Conservation (phyloP, 495 filamentous ascomycete species). For the Podospora sp. region DNA sequence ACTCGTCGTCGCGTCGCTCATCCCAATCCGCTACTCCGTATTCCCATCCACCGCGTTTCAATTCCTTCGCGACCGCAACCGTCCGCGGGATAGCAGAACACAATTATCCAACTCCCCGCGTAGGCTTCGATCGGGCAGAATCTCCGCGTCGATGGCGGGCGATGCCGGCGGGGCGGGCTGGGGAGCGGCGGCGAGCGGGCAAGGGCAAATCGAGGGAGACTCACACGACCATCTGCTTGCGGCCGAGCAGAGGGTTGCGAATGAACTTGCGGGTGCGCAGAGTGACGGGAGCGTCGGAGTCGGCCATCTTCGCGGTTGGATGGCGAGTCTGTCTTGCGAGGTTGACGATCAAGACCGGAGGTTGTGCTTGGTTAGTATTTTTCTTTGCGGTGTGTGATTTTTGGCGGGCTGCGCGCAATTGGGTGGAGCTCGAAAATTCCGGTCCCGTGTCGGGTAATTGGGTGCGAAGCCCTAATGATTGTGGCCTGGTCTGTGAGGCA, state of each 20-base stretch:
- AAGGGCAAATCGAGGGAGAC: constrained; percentile 44
- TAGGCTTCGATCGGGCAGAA: constrained; percentile 3
- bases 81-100: not conserved
- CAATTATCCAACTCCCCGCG: not conserved
- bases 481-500: constrained; percentile 26
- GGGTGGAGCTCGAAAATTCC: constrained; percentile 36
- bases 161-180: constrained; percentile 3
- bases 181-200: constrained; percentile 6
- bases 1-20: not conserved
- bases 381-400: constrained; percentile 28
- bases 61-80: not conserved
- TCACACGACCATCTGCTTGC: constrained; percentile 99
- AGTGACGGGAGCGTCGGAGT: constrained; percentile 81
- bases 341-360: constrained; percentile 31
- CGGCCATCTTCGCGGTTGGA: constrained; percentile 69
- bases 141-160: constrained; percentile 15
- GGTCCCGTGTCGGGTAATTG: constrained; percentile 29
- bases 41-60: constrained; percentile 9
- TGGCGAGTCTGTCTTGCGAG: constrained; percentile 31
- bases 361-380: constrained; percentile 18
- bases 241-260: constrained; percentile 95
- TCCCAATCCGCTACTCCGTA: not conserved
- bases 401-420: constrained; percentile 23
- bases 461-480: constrained; percentile 39
- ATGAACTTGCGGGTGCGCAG: constrained; percentile 99